phyloP scores from a whole-genome alignment of 2,329 filamentous ascomycete species.

The Scorias spongiosa region DNA sequence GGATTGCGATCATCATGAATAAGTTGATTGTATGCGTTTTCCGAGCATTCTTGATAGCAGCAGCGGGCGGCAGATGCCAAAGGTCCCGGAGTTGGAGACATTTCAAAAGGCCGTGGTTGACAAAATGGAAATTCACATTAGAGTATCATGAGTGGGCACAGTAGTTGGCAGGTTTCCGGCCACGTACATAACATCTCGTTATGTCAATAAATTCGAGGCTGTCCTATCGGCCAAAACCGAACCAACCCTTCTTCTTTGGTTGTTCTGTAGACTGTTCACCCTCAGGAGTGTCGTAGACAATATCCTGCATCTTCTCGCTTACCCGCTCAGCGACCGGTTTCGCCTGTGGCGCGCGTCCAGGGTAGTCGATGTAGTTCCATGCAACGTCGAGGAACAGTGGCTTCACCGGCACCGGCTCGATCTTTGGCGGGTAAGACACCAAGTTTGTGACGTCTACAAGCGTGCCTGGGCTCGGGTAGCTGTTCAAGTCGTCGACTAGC shows the following conservation, averaged over 20 bases:
- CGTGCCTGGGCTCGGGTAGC: conserved; percentile 51
- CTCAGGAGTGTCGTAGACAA: conserved; percentile 7
- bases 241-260: conserved; percentile 34
- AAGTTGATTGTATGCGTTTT: too few species aligned
- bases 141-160: too few species aligned
- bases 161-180: too few species aligned
- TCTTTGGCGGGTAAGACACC: conserved; percentile 71
- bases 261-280: conserved; percentile 14
- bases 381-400: conserved; percentile 91
- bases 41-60: too few species aligned
- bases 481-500: conserved; percentile 57
- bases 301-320: conserved; percentile 10
- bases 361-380: conserved; percentile 95
- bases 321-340: conserved; percentile 9
- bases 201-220: background rate
- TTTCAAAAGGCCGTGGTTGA: too few species aligned
- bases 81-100: too few species aligned
- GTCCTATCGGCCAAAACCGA: conserved; percentile 31
- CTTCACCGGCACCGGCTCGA: conserved; percentile 77
- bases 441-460: conserved; percentile 60
- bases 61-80: too few species aligned
- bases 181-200: too few species aligned
- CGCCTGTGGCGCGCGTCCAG: conserved; percentile 30
- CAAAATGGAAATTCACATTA: too few species aligned
- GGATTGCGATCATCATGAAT: too few species aligned